These are phyloP conservation scores for Mortierella sp. DNA, from an alignment of 371 early-diverging fungal species.

Conservation along the genomic window DNA sequence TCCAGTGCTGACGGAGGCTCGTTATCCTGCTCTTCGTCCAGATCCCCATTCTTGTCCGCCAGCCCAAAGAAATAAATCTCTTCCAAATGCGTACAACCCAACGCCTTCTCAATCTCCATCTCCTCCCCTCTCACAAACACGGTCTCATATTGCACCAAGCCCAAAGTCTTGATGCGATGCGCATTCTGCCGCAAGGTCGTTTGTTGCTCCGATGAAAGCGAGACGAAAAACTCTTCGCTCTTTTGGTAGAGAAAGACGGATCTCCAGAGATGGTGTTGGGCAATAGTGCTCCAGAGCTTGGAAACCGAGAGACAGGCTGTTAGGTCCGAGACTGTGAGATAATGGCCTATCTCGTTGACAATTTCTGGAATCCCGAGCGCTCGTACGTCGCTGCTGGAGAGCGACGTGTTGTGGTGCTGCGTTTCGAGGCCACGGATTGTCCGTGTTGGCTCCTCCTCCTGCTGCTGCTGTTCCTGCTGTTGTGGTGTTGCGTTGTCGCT, in stretches of 20 bases:
- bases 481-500: neutral
- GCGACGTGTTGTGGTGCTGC: neutral
- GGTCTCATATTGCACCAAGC: neutral
- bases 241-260: neutral
- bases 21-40: no score
- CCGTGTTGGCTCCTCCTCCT: neutral
- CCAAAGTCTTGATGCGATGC: neutral
- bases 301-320: neutral
- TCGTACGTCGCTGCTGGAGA: neutral
- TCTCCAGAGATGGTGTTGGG: conserved; percentile 2
- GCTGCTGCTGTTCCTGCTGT: neutral
- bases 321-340: neutral
- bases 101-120: no score
- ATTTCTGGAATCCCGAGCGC: neutral
- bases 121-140: neutral
- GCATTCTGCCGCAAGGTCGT: neutral
- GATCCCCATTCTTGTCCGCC: neutral
- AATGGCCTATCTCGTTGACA: neutral
- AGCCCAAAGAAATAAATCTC: conserved; percentile 6
- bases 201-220: neutral
- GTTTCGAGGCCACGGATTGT: neutral
- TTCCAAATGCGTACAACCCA: neutral
- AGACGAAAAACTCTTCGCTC: neutral
- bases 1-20: neutral
- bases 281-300: neutral